Percentiles rank a stretch among this genome's conserved stretches.
These are phyloP conservation scores for Colletotrichum destructivum DNA, from an alignment of 2,329 filamentous ascomycete genomes.

Conservation along the genomic window DNA sequence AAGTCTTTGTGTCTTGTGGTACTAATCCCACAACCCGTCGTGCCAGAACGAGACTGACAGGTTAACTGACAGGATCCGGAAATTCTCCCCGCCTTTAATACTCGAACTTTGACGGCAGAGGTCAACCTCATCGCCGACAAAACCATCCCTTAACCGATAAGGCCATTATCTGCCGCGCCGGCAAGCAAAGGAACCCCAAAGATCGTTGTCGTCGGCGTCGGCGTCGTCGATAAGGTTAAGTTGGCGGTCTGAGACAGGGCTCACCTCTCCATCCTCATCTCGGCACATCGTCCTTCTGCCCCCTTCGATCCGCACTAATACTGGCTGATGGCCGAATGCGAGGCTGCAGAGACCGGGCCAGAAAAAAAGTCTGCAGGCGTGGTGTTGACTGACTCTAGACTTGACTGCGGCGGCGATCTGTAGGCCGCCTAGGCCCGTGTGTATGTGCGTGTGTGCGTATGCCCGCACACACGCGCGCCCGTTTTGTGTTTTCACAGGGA, in stretches of 20 bases:
- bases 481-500: too few species aligned
- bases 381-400: background rate
- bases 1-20: background rate
- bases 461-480: too few species aligned
- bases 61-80: too few species aligned
- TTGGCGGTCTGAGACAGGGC: constrained; percentile 14
- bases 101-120: background rate
- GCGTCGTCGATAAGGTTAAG: constrained; percentile 17
- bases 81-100: constrained; percentile 14
- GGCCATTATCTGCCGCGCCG: background rate
- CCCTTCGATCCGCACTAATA: background rate
- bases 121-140: too few species aligned
- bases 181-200: background rate
- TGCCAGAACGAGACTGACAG: too few species aligned
- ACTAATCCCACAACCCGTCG: background rate
- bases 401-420: background rate
- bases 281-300: constrained; percentile 6
- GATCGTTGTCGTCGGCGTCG: too few species aligned
- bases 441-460: background rate
- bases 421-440: background rate
- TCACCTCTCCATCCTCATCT: background rate
- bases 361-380: background rate
- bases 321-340: background rate
- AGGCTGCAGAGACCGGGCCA: background rate
- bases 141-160: background rate